Conservation (phyloP, 1,139 yeast genomes). For the Pichia sp. region DNA sequence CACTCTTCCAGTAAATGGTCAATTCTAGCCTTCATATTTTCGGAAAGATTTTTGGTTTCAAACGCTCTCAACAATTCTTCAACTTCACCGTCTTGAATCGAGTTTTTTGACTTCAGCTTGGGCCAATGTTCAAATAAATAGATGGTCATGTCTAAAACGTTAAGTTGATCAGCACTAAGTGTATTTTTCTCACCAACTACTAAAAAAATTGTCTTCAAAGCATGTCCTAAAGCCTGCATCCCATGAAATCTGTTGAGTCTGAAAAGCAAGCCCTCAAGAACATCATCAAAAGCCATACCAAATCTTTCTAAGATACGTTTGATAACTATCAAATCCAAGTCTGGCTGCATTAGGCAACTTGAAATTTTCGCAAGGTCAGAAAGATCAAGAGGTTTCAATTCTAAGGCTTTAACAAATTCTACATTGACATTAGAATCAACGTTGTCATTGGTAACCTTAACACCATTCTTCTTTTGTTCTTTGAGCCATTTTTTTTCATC, state of each 20-base stretch:
- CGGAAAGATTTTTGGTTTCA: slow-evolving; percentile 28
- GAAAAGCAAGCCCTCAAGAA: slow-evolving; percentile 50
- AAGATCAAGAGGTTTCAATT: slow-evolving; percentile 49
- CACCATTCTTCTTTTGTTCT: slow-evolving; percentile 47
- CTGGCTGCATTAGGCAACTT: slow-evolving; percentile 70
- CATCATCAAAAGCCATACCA: slow-evolving; percentile 43
- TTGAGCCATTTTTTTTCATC: slow-evolving; percentile 64
- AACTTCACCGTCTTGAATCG: slow-evolving; percentile 73
- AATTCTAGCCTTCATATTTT: slow-evolving; percentile 38
- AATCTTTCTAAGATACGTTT: slow-evolving; percentile 60
- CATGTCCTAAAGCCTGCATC: slow-evolving; percentile 67
- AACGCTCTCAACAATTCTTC: slow-evolving; percentile 49
- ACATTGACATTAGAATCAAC: slow-evolving; percentile 57
- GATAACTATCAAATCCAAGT: slow-evolving; percentile 65
- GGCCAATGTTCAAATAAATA: slow-evolving; percentile 72
- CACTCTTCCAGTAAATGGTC: slow-evolving; percentile 56
- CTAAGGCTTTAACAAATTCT: slow-evolving; percentile 58
- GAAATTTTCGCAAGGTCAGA: slow-evolving; percentile 72
- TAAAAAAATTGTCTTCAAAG: slow-evolving; percentile 42
- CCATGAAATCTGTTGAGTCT: slow-evolving; percentile 80
- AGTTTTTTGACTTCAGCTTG: slow-evolving; percentile 63
- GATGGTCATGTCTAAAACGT: slow-evolving; percentile 44
- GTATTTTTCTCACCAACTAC: slow-evolving; percentile 24
- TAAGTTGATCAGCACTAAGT: slow-evolving; percentile 32
- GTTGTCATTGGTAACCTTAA: slow-evolving; percentile 47